Percentiles rank a stretch among this genome's conserved stretches.
Conservation (phyloP, 495 filamentous ascomycete species). For the Aspergillus affinis region DNA sequence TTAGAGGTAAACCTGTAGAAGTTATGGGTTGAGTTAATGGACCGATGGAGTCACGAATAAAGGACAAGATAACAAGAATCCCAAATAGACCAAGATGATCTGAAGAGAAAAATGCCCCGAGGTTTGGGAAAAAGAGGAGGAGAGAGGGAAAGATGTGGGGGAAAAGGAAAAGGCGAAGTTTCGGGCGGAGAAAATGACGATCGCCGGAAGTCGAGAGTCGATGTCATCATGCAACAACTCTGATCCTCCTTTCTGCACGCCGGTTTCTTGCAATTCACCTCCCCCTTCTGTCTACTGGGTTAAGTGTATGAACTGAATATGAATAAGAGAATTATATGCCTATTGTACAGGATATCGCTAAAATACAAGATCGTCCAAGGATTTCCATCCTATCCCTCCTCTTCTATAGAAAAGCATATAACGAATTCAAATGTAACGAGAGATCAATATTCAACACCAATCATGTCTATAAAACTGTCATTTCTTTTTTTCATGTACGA, state of each 20-base stretch:
- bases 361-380: neutral
- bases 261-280: too few species aligned
- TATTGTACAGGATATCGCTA: neutral
- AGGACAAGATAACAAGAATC: neutral
- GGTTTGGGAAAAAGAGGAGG: slow-evolving; percentile 4
- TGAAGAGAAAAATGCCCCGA: neutral
- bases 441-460: neutral
- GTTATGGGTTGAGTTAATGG: neutral
- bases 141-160: slow-evolving; percentile 1
- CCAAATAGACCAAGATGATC: neutral
- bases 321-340: neutral
- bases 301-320: too few species aligned
- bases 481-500: slow-evolving; percentile 32
- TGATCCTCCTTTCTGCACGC: too few species aligned
- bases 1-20: neutral
- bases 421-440: slow-evolving; percentile 9
- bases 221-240: neutral
- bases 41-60: neutral
- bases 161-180: neutral
- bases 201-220: neutral
- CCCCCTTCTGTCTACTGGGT: too few species aligned
- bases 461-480: neutral
- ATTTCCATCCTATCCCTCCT: neutral
- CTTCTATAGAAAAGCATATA: slow-evolving; percentile 5
- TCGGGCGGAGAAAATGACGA: neutral